phyloP scores from a whole-genome alignment of 345 rosid genomes.

The Viola odorata region DNA sequence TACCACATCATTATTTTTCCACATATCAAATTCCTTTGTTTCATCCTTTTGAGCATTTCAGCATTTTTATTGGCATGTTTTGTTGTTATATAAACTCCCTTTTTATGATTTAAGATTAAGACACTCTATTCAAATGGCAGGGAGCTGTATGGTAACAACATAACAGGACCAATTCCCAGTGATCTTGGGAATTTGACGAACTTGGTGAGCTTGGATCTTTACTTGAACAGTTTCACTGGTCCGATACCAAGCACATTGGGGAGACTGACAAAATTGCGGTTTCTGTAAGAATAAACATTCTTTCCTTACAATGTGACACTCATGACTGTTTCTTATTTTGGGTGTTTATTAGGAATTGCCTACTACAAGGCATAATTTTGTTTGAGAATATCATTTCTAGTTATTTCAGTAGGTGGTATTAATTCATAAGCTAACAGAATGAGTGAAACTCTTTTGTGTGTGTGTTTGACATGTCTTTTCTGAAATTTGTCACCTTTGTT shows the following conservation, averaged over 20 bases:
- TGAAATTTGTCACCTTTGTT: neutral
- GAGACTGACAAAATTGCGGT: constrained; percentile 79
- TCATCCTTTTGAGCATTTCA: neutral
- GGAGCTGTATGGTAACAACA: constrained; percentile 94
- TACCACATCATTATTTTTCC: neutral
- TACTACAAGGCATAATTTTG: neutral
- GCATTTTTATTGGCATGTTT: neutral
- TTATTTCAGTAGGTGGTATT: neutral
- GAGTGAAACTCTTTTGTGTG: neutral
- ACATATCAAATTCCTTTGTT: neutral
- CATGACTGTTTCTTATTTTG: neutral
- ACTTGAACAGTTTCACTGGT: constrained; percentile 84
- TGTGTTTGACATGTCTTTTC: neutral
- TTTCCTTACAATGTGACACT: neutral
- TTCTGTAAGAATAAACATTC: constrained; percentile 62
- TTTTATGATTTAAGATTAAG: neutral
- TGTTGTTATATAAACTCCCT: too few species aligned
- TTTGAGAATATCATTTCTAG: too few species aligned
- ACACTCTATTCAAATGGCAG: constrained; percentile 33
- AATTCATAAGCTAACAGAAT: neutral
- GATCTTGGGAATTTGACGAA: constrained; percentile 92
- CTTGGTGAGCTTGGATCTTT: constrained; percentile 98
- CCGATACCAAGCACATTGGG: constrained; percentile 85
- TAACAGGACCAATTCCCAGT: constrained; percentile 82
- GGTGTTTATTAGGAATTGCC: neutral